These are phyloP conservation scores for Lippia alba DNA, from an alignment of 305 asterid genomes.

Conservation along the genomic window DNA sequence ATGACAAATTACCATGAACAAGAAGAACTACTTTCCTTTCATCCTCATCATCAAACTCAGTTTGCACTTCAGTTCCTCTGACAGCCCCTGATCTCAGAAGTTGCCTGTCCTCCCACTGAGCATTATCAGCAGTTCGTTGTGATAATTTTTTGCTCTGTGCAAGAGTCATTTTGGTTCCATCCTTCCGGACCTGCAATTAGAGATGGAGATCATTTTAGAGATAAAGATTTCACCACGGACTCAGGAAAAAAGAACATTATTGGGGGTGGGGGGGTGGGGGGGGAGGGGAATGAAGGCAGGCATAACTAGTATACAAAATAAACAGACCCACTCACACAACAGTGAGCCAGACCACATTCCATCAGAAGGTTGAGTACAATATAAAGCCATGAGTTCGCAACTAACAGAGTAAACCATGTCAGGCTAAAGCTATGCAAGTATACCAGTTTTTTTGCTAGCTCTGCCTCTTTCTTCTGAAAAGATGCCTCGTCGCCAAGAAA, in stretches of 20 bases:
- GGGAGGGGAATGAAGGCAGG: too few species aligned
- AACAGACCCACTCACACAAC: background rate
- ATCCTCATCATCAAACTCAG: conserved; percentile 96
- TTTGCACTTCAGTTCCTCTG: conserved; percentile 91
- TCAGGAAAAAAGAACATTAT: too few species aligned
- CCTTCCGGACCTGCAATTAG: conserved; percentile 71
- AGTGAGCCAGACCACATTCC: background rate
- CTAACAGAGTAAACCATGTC: background rate
- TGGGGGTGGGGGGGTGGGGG: too few species aligned
- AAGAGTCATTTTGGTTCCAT: conserved; percentile 96
- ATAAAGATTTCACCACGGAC: background rate
- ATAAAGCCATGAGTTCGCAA: conserved; percentile 14
- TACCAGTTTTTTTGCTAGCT: conserved; percentile 89
- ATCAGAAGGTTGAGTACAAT: background rate
- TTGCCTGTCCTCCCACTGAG: conserved; percentile 99
- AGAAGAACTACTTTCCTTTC: conserved; percentile 93
- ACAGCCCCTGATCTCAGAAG: conserved; percentile 99
- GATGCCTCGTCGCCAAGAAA: conserved; percentile 97
- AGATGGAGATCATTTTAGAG: background rate
- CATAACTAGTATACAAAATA: background rate
- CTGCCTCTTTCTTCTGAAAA: conserved; percentile 88
- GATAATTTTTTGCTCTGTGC: conserved; percentile 92
- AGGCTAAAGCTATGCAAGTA: conserved; percentile 31
- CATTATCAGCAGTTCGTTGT: conserved; percentile 96
- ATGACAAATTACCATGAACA: conserved; percentile 73